Evolutionary conservation across 2,329 filamentous ascomycete species (phyloP).

Genomic region (Fusarium sp.): DNA sequence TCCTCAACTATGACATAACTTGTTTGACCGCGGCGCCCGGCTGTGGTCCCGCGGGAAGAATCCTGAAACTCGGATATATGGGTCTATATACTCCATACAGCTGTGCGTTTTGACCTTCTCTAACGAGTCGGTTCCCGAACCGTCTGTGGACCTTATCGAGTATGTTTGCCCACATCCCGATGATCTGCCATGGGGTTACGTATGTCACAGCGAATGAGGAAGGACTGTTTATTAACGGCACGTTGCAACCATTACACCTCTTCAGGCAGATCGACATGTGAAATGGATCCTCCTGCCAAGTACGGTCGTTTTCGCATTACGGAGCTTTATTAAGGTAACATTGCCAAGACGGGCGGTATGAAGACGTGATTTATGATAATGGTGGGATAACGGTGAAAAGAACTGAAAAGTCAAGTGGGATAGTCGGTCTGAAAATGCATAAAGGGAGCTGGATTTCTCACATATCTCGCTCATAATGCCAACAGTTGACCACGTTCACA

Average conservation of each 20-base stretch:
- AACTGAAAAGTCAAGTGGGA: background rate
- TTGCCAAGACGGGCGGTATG: conserved; percentile 12
- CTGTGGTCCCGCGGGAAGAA: background rate
- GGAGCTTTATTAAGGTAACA: conserved; percentile 5
- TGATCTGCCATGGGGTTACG: background rate
- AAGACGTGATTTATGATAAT: conserved; percentile 8
- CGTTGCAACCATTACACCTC: background rate
- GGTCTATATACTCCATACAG: background rate
- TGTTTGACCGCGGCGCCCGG: background rate
- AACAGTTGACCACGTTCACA: background rate
- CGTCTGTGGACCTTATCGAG: background rate
- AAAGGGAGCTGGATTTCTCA: background rate
- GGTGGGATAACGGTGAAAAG: background rate
- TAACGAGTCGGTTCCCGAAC: background rate
- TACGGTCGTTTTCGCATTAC: background rate
- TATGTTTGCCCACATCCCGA: conserved; percentile 13
- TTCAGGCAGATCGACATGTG: background rate
- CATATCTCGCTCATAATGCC: background rate
- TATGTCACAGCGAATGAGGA: background rate
- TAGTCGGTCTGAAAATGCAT: background rate
- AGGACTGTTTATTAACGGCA: background rate
- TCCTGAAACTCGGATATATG: background rate
- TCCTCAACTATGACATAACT: background rate
- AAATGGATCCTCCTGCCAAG: background rate
- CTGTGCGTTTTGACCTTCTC: background rate